Evolutionary conservation across 768 basidiomycete species (phyloP), one percentile per base, ranked within the genome.

Genomic region (Phylloporus scabripes): DNA sequence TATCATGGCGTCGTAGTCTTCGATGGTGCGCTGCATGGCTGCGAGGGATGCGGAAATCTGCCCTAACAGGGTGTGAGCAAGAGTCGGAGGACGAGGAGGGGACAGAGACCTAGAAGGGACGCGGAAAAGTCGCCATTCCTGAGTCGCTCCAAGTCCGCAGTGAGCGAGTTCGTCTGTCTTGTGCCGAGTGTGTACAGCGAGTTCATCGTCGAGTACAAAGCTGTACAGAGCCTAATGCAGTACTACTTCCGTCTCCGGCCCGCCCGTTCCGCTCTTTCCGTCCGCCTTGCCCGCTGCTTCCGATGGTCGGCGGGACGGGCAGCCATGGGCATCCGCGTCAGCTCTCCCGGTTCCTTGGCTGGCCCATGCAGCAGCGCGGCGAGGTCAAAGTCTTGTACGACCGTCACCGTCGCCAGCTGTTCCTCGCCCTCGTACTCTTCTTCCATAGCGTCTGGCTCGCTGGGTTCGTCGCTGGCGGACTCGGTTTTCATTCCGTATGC

Each of bases 31-130:
- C 43, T 89, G 85, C 79, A 98, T 85, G 2, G 92, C 93, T 23
- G 92, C 82, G n/a, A 99, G 74, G 8, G 92, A 93, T n/a, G 94
- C 93, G 28, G 91, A 90, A 69, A 99, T 92, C 79, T 98, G 95
- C 68, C 94, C 94, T 94, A 74, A 67, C 69, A 59, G 53, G 52
- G 54, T 36, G 36, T 41, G 8, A 32, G 52, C n/a, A 32, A 36
- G 1, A 15, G 15, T 31, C 7, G 23, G 9, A 1, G n/a, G 41
- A 3, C 9, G 14, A 9, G 34, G 0, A 28, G 6, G 23, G 26
- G 26, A 44, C n/a, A 50, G 79, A 70, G 68, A 94, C 93, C 93
- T 74, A 91, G 72, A 29, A 95, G 71, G 15, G 92, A 82, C 0
- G 88, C 78, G 12, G 90, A 89, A 42, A 73, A 74, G 60, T 94